Percentiles rank a stretch among this genome's conserved stretches.
These are phyloP conservation scores for Bidens hawaiensis DNA, from an alignment of 140 eudicot genomes.

Conservation along the genomic window DNA sequence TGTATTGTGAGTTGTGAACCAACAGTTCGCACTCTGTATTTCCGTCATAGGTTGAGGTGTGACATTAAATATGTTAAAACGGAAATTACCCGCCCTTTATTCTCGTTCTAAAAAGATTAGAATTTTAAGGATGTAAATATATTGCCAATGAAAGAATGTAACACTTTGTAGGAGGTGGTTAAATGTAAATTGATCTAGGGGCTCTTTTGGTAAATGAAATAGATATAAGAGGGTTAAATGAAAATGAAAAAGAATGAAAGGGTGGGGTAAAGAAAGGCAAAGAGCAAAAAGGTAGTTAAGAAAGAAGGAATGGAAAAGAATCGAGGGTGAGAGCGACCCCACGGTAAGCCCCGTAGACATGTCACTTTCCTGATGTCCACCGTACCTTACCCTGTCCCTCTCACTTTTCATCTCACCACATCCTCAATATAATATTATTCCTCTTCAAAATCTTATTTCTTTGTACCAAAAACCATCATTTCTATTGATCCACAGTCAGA, in stretches of 20 bases:
- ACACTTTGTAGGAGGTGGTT: slow-evolving; percentile 7
- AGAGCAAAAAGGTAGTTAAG: slow-evolving; percentile 26
- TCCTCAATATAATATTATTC: too few species aligned
- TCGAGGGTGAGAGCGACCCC: slow-evolving; percentile 29
- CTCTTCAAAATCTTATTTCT: neutral
- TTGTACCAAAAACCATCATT: too few species aligned
- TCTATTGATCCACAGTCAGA: too few species aligned
- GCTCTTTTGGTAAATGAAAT: neutral
- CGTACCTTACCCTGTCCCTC: slow-evolving; percentile 27
- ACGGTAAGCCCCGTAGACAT: slow-evolving; percentile 26
- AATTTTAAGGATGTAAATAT: too few species aligned
- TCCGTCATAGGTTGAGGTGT: too few species aligned
- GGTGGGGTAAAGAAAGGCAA: neutral
- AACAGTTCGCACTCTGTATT: too few species aligned
- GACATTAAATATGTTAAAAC: too few species aligned
- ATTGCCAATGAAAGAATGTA: neutral
- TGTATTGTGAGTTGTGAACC: too few species aligned
- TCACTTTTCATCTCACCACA: slow-evolving; percentile 3
- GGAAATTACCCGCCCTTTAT: too few species aligned
- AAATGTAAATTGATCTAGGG: neutral
- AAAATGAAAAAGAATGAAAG: neutral
- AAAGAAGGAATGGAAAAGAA: slow-evolving; percentile 10
- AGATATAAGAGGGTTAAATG: neutral
- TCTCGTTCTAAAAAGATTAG: too few species aligned
- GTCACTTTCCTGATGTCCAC: slow-evolving; percentile 22